phyloP scores from a whole-genome alignment of 805 yeast genomes.

The Suhomyces prunicola region DNA sequence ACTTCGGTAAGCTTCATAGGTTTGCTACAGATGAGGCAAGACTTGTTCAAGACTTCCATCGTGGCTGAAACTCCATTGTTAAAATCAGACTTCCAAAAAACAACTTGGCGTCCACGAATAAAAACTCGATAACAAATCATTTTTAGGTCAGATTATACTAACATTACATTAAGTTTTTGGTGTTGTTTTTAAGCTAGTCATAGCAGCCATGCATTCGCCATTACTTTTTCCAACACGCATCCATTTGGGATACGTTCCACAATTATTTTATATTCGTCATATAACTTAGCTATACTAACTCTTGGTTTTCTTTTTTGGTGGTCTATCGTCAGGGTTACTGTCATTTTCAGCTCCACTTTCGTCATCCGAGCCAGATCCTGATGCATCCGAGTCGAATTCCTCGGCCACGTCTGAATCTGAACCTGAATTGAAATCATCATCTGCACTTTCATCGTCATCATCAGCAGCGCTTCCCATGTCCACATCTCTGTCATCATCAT shows the following conservation, averaged over 20 bases:
- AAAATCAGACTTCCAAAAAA: not conserved
- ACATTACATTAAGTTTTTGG: not conserved
- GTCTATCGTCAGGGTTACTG: slow-evolving; percentile 14
- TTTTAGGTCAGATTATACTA: not conserved
- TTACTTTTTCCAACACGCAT: not conserved
- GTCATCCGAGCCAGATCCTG: slow-evolving; percentile 22
- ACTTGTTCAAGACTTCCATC: not conserved
- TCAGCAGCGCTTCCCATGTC: slow-evolving; percentile 76
- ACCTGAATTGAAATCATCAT: slow-evolving; percentile 76
- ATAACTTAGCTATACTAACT: slow-evolving; percentile 6
- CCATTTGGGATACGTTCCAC: not conserved
- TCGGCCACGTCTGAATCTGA: slow-evolving; percentile 75
- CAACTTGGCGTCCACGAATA: not conserved
- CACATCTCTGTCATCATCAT: slow-evolving; percentile 46
- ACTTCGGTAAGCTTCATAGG: not conserved
- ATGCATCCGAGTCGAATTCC: slow-evolving; percentile 73
- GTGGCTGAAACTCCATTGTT: not conserved
- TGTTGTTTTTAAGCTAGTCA: not conserved
- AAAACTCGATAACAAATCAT: not conserved
- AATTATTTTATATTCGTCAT: not conserved
- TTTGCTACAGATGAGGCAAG: not conserved
- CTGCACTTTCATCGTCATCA: slow-evolving; percentile 64
- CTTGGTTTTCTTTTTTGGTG: slow-evolving; percentile 16
- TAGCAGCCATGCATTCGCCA: not conserved
- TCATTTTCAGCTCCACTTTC: slow-evolving; percentile 29